Conservation (phyloP, 1,284 basidiomycete species). For the Fomes fomentarius region DNA sequence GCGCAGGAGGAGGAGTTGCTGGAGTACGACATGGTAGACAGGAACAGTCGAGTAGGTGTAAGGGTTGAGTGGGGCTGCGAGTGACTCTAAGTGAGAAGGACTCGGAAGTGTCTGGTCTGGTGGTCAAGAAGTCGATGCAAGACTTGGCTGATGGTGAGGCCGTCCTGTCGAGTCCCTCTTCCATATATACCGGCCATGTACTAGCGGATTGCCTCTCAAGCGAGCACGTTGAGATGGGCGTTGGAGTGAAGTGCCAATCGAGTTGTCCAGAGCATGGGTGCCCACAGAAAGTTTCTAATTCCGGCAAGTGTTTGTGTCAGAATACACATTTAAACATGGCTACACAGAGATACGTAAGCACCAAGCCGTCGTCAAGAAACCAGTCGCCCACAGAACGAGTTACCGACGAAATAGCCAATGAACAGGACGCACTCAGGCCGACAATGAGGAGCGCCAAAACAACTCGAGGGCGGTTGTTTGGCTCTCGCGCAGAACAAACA, state of each 20-base stretch:
- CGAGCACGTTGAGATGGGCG: background rate
- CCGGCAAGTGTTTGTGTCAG: conserved; percentile 3
- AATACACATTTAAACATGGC: conserved; percentile 9
- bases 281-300: conserved; percentile 6
- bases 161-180: conserved; percentile 1
- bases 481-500: conserved; percentile 13
- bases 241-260: conserved; percentile 7
- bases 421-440: background rate
- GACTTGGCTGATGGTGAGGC: background rate
- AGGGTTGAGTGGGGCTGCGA: background rate
- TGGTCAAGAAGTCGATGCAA: background rate
- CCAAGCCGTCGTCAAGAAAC: background rate
- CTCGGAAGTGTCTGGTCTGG: too few species aligned
- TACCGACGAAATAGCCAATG: background rate
- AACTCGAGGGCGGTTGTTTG: background rate
- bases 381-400: background rate
- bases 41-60: background rate
- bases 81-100: background rate
- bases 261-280: too few species aligned
- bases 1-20: conserved; percentile 15
- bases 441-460: background rate
- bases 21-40: conserved; percentile 25
- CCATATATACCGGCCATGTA: background rate
- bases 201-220: conserved; percentile 9
- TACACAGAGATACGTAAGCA: background rate